These are phyloP conservation scores for Actinomucor elegans DNA, from an alignment of 371 early-diverging fungal species.

Conservation along the genomic window DNA sequence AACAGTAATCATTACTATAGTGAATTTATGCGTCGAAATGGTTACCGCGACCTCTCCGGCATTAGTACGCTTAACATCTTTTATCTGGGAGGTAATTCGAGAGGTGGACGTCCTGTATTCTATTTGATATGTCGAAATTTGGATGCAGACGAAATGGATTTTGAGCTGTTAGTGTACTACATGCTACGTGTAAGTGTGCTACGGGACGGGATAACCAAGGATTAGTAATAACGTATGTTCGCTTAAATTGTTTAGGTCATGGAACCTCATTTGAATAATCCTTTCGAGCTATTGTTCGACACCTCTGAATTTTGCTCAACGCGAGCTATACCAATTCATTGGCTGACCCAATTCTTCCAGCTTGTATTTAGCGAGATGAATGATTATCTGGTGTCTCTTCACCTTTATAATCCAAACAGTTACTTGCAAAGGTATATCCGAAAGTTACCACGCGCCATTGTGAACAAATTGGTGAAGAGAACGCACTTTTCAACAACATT, in stretches of 20 bases:
- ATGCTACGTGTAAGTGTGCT: constrained; percentile 59
- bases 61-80: constrained; percentile 67
- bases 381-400: constrained; percentile 52
- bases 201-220: neutral
- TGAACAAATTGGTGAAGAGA: constrained; percentile 61
- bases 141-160: constrained; percentile 72
- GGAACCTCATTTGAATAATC: constrained; percentile 57
- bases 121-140: constrained; percentile 79
- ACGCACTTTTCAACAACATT: constrained; percentile 62
- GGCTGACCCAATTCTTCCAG: constrained; percentile 74
- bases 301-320: constrained; percentile 71
- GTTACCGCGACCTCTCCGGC: constrained; percentile 58
- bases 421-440: constrained; percentile 67
- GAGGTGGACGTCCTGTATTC: constrained; percentile 77
- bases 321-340: constrained; percentile 77
- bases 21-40: constrained; percentile 80
- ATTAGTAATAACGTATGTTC: no score
- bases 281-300: constrained; percentile 84
- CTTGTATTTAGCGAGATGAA: constrained; percentile 67
- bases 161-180: constrained; percentile 77
- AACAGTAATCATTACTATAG: constrained; percentile 59
- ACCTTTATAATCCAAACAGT: constrained; percentile 79
- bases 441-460: constrained; percentile 54
- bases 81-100: constrained; percentile 79
- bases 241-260: constrained; percentile 49